phyloP scores from a whole-genome alignment of 2,329 filamentous ascomycete genomes.

The Capronia americana region DNA sequence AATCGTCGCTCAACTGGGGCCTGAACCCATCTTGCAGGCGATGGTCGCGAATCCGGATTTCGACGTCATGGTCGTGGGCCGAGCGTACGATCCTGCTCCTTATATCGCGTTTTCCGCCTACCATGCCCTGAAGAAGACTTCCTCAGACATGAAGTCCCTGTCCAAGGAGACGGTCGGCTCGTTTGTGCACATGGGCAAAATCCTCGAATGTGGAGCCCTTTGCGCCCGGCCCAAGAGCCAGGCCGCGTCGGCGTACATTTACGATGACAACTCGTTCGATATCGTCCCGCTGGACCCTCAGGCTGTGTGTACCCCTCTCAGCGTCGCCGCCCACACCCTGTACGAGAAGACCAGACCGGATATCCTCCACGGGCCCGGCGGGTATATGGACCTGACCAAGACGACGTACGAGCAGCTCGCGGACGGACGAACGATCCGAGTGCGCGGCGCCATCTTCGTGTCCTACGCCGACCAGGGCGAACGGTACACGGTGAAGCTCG shows the following conservation, averaged over 20 bases:
- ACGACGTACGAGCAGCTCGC: conserved; percentile 54
- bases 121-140: conserved; percentile 1
- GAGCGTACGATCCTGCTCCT: conserved; percentile 51
- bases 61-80: conserved; percentile 57
- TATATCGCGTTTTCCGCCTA: conserved; percentile 36
- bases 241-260: conserved; percentile 52
- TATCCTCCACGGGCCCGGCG: conserved; percentile 58
- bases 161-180: conserved; percentile 42
- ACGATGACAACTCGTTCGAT: conserved; percentile 55
- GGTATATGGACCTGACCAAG: conserved; percentile 51
- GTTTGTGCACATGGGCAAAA: conserved; percentile 62
- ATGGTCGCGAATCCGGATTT: conserved; percentile 51
- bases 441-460: conserved; percentile 56
- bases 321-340: conserved; percentile 61
- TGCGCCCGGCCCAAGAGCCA: conserved; percentile 58
- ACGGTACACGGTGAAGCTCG: conserved; percentile 58
- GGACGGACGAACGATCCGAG: conserved; percentile 41
- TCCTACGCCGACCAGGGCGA: conserved; percentile 48
- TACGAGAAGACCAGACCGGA: conserved; percentile 65
- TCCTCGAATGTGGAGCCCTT: conserved; percentile 59
- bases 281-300: conserved; percentile 51
- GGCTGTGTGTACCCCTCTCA: conserved; percentile 55
- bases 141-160: neutral
- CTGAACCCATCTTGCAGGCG: conserved; percentile 53
- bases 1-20: conserved; percentile 55